Percentiles rank a stretch among this genome's conserved stretches.
Conservation (phyloP, 2,329 filamentous ascomycete genomes). For the Pezicula rhizophila region DNA sequence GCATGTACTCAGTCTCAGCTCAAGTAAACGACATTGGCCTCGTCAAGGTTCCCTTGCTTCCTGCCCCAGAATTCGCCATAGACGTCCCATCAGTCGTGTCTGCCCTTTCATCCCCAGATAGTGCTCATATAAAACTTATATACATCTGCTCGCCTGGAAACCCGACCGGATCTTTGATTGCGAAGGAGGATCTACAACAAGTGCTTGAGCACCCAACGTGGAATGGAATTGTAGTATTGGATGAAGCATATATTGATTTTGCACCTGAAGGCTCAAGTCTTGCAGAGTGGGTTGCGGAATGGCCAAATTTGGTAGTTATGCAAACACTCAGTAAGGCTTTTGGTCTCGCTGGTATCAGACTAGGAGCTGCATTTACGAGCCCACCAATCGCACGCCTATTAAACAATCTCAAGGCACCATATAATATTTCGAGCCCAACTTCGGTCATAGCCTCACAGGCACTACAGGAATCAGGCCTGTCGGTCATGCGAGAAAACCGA, state of each 20-base stretch:
- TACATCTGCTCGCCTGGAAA: constrained; percentile 96
- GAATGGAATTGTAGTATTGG: constrained; percentile 90
- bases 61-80: constrained; percentile 66
- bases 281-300: constrained; percentile 86
- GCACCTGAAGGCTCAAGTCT: constrained; percentile 72
- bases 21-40: constrained; percentile 88
- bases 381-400: constrained; percentile 70
- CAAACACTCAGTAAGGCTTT: constrained; percentile 98
- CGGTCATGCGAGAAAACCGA: constrained; percentile 65
- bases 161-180: constrained; percentile 75
- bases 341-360: constrained; percentile 84
- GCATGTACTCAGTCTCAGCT: constrained; percentile 95
- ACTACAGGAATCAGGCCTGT: constrained; percentile 59
- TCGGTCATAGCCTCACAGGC: constrained; percentile 73
- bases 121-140: constrained; percentile 71
- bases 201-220: constrained; percentile 82
- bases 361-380: constrained; percentile 79
- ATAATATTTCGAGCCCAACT: constrained; percentile 88
- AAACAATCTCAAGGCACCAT: constrained; percentile 92
- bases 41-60: constrained; percentile 76
- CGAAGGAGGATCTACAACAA: constrained; percentile 65
- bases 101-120: constrained; percentile 51
- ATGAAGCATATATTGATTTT: constrained; percentile 97
- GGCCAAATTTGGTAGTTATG: constrained; percentile 95
- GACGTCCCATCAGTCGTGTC: constrained; percentile 64